Evolutionary conservation across 495 filamentous ascomycete genomes (phyloP).

Genomic region (Penicillium roqueforti): DNA sequence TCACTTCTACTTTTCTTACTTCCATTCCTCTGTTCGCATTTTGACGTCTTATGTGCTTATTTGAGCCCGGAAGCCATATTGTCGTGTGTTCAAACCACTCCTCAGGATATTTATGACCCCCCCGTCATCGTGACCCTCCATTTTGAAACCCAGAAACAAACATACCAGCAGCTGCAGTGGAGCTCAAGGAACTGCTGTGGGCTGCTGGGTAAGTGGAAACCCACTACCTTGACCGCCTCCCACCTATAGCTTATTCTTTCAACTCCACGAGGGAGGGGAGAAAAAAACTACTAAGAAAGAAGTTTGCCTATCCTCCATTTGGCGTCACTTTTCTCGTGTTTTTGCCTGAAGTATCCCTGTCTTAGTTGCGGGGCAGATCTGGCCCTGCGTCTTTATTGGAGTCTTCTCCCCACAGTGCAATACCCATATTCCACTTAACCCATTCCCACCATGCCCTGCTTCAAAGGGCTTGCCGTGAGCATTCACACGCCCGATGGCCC

Average conservation of each 20-base stretch:
- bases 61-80: neutral
- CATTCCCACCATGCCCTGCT: conserved; percentile 75
- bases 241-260: conserved; percentile 17
- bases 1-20: neutral
- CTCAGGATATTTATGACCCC: neutral
- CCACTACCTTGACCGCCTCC: conserved; percentile 27
- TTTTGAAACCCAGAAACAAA: conserved; percentile 9
- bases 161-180: conserved; percentile 27
- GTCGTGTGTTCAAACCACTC: neutral
- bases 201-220: conserved; percentile 24
- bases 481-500: conserved; percentile 89
- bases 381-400: conserved; percentile 7
- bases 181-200: conserved; percentile 21
- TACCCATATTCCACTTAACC: conserved; percentile 3
- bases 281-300: conserved; percentile 16
- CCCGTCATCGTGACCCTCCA: conserved; percentile 12
- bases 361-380: conserved; percentile 3
- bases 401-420: conserved; percentile 7
- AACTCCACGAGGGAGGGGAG: conserved; percentile 8
- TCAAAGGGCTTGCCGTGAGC: conserved; percentile 94
- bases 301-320: conserved; percentile 5
- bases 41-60: neutral
- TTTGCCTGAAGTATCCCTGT: neutral
- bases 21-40: neutral
- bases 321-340: conserved; percentile 4